These are phyloP conservation scores for Gastroboletus turbinatus DNA, from an alignment of 1,284 basidiomycete genomes.

Conservation along the genomic window DNA sequence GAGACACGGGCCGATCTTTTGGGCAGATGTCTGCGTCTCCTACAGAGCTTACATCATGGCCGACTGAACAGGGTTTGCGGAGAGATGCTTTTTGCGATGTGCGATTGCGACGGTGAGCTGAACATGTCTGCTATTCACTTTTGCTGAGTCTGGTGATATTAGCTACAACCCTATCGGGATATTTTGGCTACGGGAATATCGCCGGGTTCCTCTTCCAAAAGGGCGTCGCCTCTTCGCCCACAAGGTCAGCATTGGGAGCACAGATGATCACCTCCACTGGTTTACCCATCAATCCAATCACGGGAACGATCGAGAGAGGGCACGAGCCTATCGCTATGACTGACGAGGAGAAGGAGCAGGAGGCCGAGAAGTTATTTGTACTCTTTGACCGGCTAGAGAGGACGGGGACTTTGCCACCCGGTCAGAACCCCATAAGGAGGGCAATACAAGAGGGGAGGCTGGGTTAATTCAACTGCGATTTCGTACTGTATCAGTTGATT, in stretches of 20 bases:
- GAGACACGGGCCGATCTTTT: conserved; percentile 72
- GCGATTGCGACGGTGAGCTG: conserved; percentile 72
- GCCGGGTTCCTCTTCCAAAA: conserved; percentile 90
- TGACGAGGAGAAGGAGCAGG: conserved; percentile 87
- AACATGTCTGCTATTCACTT: background rate
- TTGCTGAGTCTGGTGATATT: conserved; percentile 3
- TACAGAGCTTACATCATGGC: conserved; percentile 70
- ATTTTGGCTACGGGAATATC: conserved; percentile 90
- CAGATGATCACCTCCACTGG: conserved; percentile 43
- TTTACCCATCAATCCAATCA: conserved; percentile 75
- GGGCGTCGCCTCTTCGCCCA: conserved; percentile 68
- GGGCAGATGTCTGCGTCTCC: conserved; percentile 77
- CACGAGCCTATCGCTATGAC: conserved; percentile 64
- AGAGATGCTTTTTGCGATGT: conserved; percentile 83
- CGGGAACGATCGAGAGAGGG: conserved; percentile 55
- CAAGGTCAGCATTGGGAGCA: conserved; percentile 25
- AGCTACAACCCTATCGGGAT: conserved; percentile 69
- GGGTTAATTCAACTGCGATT: conserved; percentile 3
- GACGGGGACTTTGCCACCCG: conserved; percentile 60
- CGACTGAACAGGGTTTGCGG: conserved; percentile 74
- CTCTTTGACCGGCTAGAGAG: conserved; percentile 86
- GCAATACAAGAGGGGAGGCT: conserved; percentile 56
- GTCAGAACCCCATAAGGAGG: conserved; percentile 72
- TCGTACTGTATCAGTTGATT: background rate
- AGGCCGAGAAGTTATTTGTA: conserved; percentile 87